phyloP scores from a whole-genome alignment of 495 filamentous ascomycete species.

The Neurospora sublineolata region DNA sequence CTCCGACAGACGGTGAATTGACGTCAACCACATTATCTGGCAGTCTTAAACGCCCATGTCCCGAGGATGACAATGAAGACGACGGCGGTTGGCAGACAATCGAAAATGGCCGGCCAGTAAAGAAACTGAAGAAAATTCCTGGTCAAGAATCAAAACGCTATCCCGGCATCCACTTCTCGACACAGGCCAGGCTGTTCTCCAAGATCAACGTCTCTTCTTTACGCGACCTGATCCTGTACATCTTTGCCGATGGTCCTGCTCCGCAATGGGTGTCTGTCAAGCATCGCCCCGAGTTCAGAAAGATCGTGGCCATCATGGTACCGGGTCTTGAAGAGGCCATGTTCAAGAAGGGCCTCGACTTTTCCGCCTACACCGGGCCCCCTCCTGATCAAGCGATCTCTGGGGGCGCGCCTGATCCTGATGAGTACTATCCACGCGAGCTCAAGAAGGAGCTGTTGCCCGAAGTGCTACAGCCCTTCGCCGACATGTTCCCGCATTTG shows the following conservation, averaged over 20 bases:
- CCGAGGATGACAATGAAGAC: constrained; percentile 27
- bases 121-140: constrained; percentile 51
- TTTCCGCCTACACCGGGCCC: constrained; percentile 30
- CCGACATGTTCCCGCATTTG: constrained; percentile 72
- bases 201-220: constrained; percentile 69
- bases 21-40: constrained; percentile 10
- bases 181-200: constrained; percentile 53
- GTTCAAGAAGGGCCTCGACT: constrained; percentile 60
- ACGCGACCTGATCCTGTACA: constrained; percentile 74
- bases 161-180: constrained; percentile 58
- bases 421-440: constrained; percentile 62
- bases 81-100: constrained; percentile 38
- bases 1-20: not conserved
- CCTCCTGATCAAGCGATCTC: constrained; percentile 21
- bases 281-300: constrained; percentile 63
- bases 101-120: constrained; percentile 32
- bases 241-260: constrained; percentile 69
- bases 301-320: constrained; percentile 86
- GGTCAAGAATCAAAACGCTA: constrained; percentile 47
- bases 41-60: constrained; percentile 30
- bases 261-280: constrained; percentile 82
- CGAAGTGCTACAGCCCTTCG: constrained; percentile 51
- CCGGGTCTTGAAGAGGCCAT: constrained; percentile 82
- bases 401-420: constrained; percentile 32
- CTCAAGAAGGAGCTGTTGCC: constrained; percentile 53